Percentiles rank a stretch among this genome's conserved stretches.
phyloP scores from a whole-genome alignment of 2,329 filamentous ascomycete species.

The Aspergillus sp. region DNA sequence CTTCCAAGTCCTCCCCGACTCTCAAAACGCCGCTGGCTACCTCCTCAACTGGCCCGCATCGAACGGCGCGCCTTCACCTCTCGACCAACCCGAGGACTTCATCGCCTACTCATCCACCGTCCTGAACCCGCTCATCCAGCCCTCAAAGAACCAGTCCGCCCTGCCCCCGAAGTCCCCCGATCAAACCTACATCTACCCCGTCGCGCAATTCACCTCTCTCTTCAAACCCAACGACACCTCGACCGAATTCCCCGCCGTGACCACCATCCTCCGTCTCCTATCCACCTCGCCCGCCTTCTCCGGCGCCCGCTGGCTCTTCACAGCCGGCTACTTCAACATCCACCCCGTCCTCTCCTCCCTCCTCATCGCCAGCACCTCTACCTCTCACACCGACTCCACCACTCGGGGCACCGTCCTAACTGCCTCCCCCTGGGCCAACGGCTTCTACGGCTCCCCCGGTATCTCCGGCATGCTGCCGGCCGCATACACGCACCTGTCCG shows the following conservation, averaged over 20 bases:
- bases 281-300: conserved; percentile 61
- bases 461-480: conserved; percentile 87
- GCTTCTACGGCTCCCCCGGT: conserved; percentile 86
- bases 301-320: conserved; percentile 87
- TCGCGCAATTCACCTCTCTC: conserved; percentile 85
- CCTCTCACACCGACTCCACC: conserved; percentile 31
- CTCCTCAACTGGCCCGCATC: conserved; percentile 70
- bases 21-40: conserved; percentile 50
- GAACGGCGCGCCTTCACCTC: conserved; percentile 74
- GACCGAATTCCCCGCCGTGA: conserved; percentile 84
- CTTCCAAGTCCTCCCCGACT: conserved; percentile 70
- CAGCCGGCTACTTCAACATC: conserved; percentile 98
- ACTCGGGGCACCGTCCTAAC: conserved; percentile 80
- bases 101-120: conserved; percentile 67
- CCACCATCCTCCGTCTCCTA: conserved; percentile 70
- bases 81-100: conserved; percentile 70
- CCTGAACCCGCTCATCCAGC: conserved; percentile 67
- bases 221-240: conserved; percentile 72
- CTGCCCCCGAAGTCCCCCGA: conserved; percentile 37
- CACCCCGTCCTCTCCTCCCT: conserved; percentile 79
- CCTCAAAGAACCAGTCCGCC: conserved; percentile 40
- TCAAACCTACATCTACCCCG: conserved; percentile 79
- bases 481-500: conserved; percentile 86
- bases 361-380: conserved; percentile 69
- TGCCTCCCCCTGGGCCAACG: conserved; percentile 89